Percentiles rank a stretch among this genome's conserved stretches.
Conservation (phyloP, 208 protist genomes). For the Trypanosoma rangeli region DNA sequence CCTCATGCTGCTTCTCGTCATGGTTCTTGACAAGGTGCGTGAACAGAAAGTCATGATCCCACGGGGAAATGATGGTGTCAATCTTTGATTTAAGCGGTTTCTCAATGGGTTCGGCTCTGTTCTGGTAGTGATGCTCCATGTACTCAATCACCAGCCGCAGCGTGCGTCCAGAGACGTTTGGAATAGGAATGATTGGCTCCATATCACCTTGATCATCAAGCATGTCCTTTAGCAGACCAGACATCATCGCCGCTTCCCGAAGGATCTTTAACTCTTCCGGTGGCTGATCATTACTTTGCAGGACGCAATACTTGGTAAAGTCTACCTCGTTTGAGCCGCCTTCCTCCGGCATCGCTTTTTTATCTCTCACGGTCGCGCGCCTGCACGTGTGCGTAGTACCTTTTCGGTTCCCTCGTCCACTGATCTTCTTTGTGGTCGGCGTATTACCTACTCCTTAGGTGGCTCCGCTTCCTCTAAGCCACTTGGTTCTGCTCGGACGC, state of each 20-base stretch:
- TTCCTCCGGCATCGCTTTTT: slow-evolving; percentile 55
- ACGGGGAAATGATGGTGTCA: slow-evolving; percentile 82
- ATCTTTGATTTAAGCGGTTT: slow-evolving; percentile 88
- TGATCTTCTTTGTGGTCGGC: background rate
- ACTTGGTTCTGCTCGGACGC: no score
- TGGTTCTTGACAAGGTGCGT: slow-evolving; percentile 77
- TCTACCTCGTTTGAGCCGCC: slow-evolving; percentile 56
- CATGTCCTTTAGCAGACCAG: slow-evolving; percentile 89
- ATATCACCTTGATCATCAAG: slow-evolving; percentile 79
- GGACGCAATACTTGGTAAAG: slow-evolving; percentile 83
- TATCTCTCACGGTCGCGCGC: background rate
- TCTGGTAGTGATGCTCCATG: slow-evolving; percentile 91
- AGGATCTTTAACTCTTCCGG: slow-evolving; percentile 83
- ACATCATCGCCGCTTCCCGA: slow-evolving; percentile 86
- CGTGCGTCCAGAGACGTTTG: slow-evolving; percentile 89
- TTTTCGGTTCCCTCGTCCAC: no score
- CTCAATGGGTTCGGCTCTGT: slow-evolving; percentile 81
- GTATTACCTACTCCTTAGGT: background rate
- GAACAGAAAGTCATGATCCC: slow-evolving; percentile 88
- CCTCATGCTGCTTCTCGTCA: slow-evolving; percentile 84
- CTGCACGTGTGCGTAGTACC: background rate
- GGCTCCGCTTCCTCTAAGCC: no score
- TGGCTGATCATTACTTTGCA: slow-evolving; percentile 87
- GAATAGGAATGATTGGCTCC: slow-evolving; percentile 89
- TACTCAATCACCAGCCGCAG: slow-evolving; percentile 92